Percentiles rank a stretch among this genome's conserved stretches.
These are phyloP conservation scores for Pseudomicrostroma phylloplanum DNA, from an alignment of 1,284 basidiomycete species.

Conservation along the genomic window DNA sequence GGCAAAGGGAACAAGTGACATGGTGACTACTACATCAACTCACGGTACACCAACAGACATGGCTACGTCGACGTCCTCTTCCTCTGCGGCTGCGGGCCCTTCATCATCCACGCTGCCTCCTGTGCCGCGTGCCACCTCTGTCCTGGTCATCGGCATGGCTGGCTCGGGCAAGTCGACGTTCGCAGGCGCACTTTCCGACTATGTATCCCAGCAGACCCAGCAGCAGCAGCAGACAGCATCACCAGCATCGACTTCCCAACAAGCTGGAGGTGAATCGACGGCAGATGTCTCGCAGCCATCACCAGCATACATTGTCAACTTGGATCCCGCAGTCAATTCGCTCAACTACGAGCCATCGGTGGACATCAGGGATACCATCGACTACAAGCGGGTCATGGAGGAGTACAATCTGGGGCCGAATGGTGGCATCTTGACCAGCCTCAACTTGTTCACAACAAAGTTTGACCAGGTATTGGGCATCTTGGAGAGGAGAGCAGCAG, in stretches of 20 bases:
- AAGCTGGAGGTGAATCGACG: constrained; percentile 16
- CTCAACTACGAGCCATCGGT: constrained; percentile 93
- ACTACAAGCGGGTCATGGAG: constrained; percentile 98
- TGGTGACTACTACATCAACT: not conserved
- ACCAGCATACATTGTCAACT: constrained; percentile 84
- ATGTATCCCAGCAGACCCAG: constrained; percentile 21
- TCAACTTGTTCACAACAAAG: constrained; percentile 98
- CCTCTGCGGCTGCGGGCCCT: not conserved
- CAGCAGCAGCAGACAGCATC: not conserved
- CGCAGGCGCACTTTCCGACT: constrained; percentile 57
- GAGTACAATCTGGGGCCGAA: constrained; percentile 99
- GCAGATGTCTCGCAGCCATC: constrained; percentile 4
- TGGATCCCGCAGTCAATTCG: constrained; percentile 88
- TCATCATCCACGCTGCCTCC: constrained; percentile 23
- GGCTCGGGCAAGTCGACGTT: constrained; percentile 95
- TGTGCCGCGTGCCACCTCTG: constrained; percentile 39
- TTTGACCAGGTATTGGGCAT: constrained; percentile 93
- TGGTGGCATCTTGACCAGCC: constrained; percentile 90
- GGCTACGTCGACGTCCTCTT: not conserved
- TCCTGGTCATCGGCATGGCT: constrained; percentile 67
- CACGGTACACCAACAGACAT: not conserved
- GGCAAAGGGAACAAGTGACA: not conserved
- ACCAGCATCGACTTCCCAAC: not conserved
- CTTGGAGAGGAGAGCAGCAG: constrained; percentile 81
- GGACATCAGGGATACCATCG: constrained; percentile 94